Evolutionary conservation across 495 filamentous ascomycete species (phyloP).

Genomic region (Aspergillus indologenus): DNA sequence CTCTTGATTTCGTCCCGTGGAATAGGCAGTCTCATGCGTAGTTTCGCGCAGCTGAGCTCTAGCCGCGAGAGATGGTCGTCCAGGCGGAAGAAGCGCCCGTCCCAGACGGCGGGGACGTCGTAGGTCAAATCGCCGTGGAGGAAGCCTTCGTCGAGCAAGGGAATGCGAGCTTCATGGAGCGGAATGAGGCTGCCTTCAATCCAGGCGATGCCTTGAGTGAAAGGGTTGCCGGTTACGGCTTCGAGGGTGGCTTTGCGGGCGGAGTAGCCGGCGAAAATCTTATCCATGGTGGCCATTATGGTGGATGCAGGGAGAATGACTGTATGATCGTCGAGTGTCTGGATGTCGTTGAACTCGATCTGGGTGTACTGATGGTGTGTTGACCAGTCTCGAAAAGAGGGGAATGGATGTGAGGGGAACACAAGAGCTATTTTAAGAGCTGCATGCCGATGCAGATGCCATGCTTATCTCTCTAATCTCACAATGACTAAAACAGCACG

Average conservation of each 20-base stretch:
- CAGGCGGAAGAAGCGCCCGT: constrained; percentile 38
- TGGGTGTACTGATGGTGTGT: no score
- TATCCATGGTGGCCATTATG: constrained; percentile 31
- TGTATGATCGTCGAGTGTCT: no score
- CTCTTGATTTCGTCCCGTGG: constrained; percentile 29
- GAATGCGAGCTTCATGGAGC: constrained; percentile 35
- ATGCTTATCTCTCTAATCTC: not conserved
- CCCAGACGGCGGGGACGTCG: constrained; percentile 42
- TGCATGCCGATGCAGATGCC: not conserved
- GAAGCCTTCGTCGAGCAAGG: constrained; percentile 40
- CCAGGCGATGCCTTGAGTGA: constrained; percentile 35
- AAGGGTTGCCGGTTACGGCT: constrained; percentile 27
- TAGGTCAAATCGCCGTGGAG: constrained; percentile 42
- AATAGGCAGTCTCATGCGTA: constrained; percentile 35
- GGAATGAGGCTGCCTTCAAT: constrained; percentile 30
- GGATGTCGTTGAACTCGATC: no score
- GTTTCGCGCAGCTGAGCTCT: constrained; percentile 32
- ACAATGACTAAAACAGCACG: not conserved
- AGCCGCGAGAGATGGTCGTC: constrained; percentile 37
- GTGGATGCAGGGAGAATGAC: constrained; percentile 14
- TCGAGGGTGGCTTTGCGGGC: constrained; percentile 24
- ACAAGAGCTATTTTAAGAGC: not conserved
- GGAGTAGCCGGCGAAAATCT: constrained; percentile 29
- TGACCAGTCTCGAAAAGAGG: no score
- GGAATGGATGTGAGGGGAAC: not conserved